Base-by-base conservation (phyloP, 2,329 filamentous ascomycete genomes). In the Aotearoamyces nothofagi region DNA sequence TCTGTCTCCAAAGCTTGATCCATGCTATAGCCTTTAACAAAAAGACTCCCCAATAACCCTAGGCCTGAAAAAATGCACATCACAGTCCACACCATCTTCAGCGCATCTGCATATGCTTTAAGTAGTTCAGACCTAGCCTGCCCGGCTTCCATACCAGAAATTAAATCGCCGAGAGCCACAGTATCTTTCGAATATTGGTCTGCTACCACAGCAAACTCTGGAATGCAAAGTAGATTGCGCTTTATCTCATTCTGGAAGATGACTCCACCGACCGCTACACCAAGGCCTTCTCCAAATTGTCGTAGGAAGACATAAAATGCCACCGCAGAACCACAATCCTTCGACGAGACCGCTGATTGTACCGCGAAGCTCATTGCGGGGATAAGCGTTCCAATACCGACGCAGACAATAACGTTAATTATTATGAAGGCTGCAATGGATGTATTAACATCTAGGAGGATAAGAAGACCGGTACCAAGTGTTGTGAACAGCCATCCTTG, bases 241-340 rank as follows among this genome's bases (percentile, higher is more conserved):
- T 10, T 9, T 7, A 27, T 14, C 10, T 17, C 56, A 38, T 78
- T 78, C 49, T 78, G 70, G 51, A 79, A 78, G 33, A 76, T 61
- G 24, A 72, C 68, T 5, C 74, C 71, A 4, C 69, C 67, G 25
- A 76, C 56, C 4, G 72, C 69, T 3, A 78, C 66, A 13, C 72
- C 72, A 5, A 77, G 49, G 0, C 65, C 58, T 41, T 76, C 69
- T 1, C 73, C 74, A 13, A 77, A 61, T 3, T 63, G 60, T 11
- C 69, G 63, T 43, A 73, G 61, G 54, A 79, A 78, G 32, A 62
- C 66, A 49, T 73, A 75, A 54, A 78, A 64, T 10, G 65, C 69
- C 1, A 64, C 60, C 0, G 67, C 64, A 33, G 66, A 65, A 3
- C 67, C 61, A 25, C 70, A 62, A 40, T 72, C 61, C 31, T 60